These are phyloP conservation scores for Mercurialis annua DNA, from an alignment of 345 rosid species.

Conservation along the genomic window DNA sequence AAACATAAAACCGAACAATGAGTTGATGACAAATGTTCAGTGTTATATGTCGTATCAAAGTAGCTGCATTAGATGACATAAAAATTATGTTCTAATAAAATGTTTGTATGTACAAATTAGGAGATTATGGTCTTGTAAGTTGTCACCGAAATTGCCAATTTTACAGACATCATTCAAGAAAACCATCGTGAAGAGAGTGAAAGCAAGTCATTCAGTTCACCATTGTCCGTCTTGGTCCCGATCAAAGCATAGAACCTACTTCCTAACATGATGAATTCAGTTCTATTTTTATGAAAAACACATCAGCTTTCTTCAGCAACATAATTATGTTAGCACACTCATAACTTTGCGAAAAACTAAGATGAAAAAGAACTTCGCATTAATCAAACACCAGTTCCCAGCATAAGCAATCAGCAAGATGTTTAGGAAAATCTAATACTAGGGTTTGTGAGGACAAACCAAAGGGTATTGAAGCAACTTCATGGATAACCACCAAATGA, in stretches of 20 bases:
- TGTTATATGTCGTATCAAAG: neutral
- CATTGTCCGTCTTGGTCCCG: too few species aligned
- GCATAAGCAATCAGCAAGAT: neutral
- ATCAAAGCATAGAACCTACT: too few species aligned
- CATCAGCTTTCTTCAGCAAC: too few species aligned
- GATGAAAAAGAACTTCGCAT: too few species aligned
- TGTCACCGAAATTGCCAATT: neutral
- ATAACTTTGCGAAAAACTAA: too few species aligned
- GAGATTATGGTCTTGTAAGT: neutral
- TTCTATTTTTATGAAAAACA: too few species aligned
- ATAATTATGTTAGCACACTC: too few species aligned
- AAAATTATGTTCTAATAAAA: neutral
- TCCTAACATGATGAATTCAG: too few species aligned
- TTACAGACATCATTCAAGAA: too few species aligned
- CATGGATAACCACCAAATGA: neutral
- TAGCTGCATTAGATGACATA: neutral
- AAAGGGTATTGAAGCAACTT: neutral
- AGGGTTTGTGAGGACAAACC: neutral
- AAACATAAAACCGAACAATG: constrained; percentile 1
- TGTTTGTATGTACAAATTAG: neutral
- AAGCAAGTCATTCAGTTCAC: too few species aligned
- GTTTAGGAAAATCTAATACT: neutral
- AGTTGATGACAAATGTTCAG: constrained; percentile 16
- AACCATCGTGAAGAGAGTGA: too few species aligned
- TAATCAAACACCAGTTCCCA: too few species aligned